Conservation (phyloP, 306 rosid species). For the Rosa multiflora region DNA sequence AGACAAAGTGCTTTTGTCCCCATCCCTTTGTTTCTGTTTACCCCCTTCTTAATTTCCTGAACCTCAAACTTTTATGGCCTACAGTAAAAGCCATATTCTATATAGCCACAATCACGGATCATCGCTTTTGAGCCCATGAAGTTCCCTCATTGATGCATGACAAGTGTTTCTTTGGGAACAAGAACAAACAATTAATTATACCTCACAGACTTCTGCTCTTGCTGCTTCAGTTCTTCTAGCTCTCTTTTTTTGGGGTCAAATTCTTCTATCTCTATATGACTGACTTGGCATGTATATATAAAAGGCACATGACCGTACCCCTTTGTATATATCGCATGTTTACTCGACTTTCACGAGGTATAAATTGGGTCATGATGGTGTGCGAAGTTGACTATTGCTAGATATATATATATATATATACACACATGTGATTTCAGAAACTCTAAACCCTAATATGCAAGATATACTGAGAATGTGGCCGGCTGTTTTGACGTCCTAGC, state of each 20-base stretch:
- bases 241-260: background rate
- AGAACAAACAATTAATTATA: background rate
- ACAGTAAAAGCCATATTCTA: conserved; percentile 23
- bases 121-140: conserved; percentile 32
- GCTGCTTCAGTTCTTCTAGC: conserved; percentile 9
- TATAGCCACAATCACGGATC: conserved; percentile 55
- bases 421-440: background rate
- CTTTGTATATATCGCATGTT: background rate
- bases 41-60: background rate
- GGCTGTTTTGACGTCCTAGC: background rate
- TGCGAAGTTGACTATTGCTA: too few relatives aligned
- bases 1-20: conserved; percentile 38
- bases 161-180: conserved; percentile 24
- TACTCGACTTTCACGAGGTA: too few relatives aligned
- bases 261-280: background rate
- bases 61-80: conserved; percentile 24
- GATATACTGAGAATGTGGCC: background rate
- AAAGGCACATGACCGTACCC: background rate
- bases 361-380: too few relatives aligned
- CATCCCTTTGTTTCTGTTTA: conserved; percentile 3
- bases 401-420: too few relatives aligned
- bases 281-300: conserved; percentile 18
- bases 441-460: background rate
- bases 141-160: background rate
- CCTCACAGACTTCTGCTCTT: conserved; percentile 22